These are phyloP conservation scores for Cyberlindnera mississippiensis DNA, from an alignment of 805 yeast genomes.

Conservation along the genomic window DNA sequence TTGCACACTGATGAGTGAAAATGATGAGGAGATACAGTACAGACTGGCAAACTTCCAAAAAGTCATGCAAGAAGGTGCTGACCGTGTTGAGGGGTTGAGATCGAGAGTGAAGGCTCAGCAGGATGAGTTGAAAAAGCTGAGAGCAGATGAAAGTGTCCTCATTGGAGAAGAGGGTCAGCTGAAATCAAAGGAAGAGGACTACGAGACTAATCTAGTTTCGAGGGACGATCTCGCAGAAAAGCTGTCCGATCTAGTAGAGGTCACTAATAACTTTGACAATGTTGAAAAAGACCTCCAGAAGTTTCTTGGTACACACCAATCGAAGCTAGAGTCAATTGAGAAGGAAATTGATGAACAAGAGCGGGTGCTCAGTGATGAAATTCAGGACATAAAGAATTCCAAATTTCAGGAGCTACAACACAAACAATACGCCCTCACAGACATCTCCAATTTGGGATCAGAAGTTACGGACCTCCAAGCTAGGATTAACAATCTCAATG, in stretches of 20 bases:
- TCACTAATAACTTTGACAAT: constrained; percentile 1
- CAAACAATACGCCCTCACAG: constrained; percentile 37
- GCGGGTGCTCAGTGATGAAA: constrained; percentile 16
- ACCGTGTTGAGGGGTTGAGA: constrained; percentile 27
- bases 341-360: constrained; percentile 14
- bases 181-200: constrained; percentile 38
- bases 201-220: constrained; percentile 23
- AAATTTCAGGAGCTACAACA: constrained; percentile 42
- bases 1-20: constrained; percentile 43
- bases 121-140: constrained; percentile 22
- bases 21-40: constrained; percentile 37
- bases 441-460: constrained; percentile 32
- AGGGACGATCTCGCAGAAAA: constrained; percentile 22
- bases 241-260: neutral
- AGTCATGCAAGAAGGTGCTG: constrained; percentile 28
- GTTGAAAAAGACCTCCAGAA: constrained; percentile 3
- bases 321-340: constrained; percentile 10
- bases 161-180: constrained; percentile 55
- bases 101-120: constrained; percentile 24
- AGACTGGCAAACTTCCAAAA: constrained; percentile 40
- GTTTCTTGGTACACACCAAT: constrained; percentile 5
- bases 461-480: constrained; percentile 37
- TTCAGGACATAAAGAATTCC: constrained; percentile 27
- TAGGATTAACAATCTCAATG: constrained; percentile 35
- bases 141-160: constrained; percentile 34